A percentile compares a stretch with the other conserved stretches of the same genome.
These are phyloP conservation scores for Cladophialophora yegresii DNA, from an alignment of 2,329 filamentous ascomycete species.

Conservation along the genomic window DNA sequence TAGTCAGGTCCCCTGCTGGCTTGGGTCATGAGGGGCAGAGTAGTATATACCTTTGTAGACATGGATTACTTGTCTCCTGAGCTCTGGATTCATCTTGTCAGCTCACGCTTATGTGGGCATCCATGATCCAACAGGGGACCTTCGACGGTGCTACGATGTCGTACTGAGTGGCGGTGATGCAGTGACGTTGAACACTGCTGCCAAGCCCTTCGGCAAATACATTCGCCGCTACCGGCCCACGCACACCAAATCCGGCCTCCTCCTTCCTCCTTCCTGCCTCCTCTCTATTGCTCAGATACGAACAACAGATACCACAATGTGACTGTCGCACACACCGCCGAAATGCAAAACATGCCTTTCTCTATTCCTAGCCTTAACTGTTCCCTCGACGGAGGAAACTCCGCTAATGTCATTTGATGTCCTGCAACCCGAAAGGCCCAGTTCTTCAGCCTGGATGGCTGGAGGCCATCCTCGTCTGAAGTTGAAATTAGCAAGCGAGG, in stretches of 20 bases:
- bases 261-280: neutral
- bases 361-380: conserved; percentile 13
- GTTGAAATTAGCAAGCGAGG: conserved; percentile 4
- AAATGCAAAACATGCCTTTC: conserved; percentile 14
- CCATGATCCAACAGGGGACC: neutral
- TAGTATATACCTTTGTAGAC: conserved; percentile 78
- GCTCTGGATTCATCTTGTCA: conserved; percentile 52
- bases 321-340: conserved; percentile 5
- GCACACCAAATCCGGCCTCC: too few relatives aligned
- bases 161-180: neutral
- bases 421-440: conserved; percentile 39
- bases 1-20: neutral
- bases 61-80: conserved; percentile 76
- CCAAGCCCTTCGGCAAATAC: neutral
- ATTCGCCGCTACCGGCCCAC: neutral
- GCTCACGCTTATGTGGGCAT: neutral
- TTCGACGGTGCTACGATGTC: neutral
- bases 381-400: conserved; percentile 38
- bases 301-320: conserved; percentile 11
- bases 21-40: too few relatives aligned
- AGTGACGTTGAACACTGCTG: neutral
- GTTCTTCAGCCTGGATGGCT: too few relatives aligned
- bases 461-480: neutral
- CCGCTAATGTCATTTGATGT: conserved; percentile 45
- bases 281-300: neutral